Percentiles rank a stretch among this genome's conserved stretches.
phyloP scores from a whole-genome alignment of 192 early-diverging fungal species.

The Lobosporangium transversale region DNA sequence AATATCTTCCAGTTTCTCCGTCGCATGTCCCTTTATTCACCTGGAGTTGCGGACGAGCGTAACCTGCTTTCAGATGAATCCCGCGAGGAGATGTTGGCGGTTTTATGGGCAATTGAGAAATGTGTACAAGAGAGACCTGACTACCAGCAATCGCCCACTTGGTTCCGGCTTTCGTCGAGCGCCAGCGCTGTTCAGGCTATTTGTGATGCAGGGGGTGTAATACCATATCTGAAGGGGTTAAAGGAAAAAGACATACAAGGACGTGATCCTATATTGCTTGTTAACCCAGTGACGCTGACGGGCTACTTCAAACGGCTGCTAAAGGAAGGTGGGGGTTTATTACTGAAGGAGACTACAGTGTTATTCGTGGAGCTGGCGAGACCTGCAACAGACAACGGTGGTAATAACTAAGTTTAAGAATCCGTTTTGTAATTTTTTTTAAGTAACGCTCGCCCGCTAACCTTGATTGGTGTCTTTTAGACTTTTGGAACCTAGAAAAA shows the following conservation, averaged over 20 bases:
- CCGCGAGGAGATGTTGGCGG: conserved; percentile 25
- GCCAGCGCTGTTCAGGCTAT: conserved; percentile 32
- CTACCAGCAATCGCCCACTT: conserved; percentile 37
- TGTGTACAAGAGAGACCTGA: conserved; percentile 36
- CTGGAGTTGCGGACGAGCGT: not conserved
- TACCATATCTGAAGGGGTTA: conserved; percentile 31
- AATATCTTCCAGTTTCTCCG: conserved; percentile 43
- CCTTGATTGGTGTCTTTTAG: not conserved
- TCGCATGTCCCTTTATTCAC: conserved; percentile 13
- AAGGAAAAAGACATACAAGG: conserved; percentile 1
- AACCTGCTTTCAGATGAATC: conserved; percentile 11
- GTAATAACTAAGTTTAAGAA: conserved; percentile 11
- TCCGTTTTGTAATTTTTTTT: not conserved
- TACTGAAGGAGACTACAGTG: conserved; percentile 34
- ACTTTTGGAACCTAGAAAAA: conserved; percentile 39
- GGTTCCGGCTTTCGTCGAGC: conserved; percentile 50
- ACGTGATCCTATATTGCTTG: conserved; percentile 20
- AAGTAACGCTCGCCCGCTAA: not conserved
- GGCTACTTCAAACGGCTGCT: conserved; percentile 40
- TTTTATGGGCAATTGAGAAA: conserved; percentile 37
- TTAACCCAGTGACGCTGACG: conserved; percentile 43
- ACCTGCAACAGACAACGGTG: conserved; percentile 36
- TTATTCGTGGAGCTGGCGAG: conserved; percentile 41
- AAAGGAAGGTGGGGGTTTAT: conserved; percentile 27
- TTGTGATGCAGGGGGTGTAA: conserved; percentile 20